Evolutionary conservation across 768 basidiomycete genomes (phyloP), one percentile per base, ranked within the genome.

Genomic region (Artomyces pyxidatus): DNA sequence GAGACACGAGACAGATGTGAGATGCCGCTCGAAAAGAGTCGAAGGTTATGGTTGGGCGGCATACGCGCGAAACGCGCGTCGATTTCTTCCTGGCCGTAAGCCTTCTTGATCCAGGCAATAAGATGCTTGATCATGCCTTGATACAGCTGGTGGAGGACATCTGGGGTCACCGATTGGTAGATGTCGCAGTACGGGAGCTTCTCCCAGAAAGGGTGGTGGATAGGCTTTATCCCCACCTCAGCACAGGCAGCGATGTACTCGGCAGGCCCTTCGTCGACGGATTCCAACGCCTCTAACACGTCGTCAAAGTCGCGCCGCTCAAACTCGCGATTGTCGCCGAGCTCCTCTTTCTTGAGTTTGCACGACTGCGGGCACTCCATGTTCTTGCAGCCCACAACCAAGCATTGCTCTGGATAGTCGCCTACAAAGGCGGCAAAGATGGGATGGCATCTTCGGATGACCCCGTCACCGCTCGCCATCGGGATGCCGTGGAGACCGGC

Each of bases 371-470:
- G 57, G 45, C 64, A 61, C n/a, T 54, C 47, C 1, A 58, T 52
- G 4, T n/a, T 45, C 41, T 59, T 57, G 40, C 47, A 43, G 6
- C 60, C 51, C 0, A 58, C 52, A 14, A 58, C 57, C 1, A 59
- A 47, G 9, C 52, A 39, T 37, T 64, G 60, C 42, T 64, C 63
- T 0, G 58, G 58, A 42, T 63, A 62, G 48, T 64, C 62, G 0
- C 56, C 56, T 6, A 56, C 48, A 42, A 53, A 55, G 0, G 37
- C 42, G 1, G 59, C 60, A n/a, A 61, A 26, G 19, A 64, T 56
- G 2, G 64, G 64, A 45, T 61, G 60, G 6, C 50, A 38, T 6
- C 51, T 55, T 0, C 54, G 53, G 0, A 47, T 28, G 14, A 47
- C 21, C 1, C 61, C 61, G 46, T 62, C 58, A 19, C 59, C 59